Evolutionary conservation across 2,329 filamentous ascomycete species (phyloP).

Genomic region (Paraconiothyrium sp.): DNA sequence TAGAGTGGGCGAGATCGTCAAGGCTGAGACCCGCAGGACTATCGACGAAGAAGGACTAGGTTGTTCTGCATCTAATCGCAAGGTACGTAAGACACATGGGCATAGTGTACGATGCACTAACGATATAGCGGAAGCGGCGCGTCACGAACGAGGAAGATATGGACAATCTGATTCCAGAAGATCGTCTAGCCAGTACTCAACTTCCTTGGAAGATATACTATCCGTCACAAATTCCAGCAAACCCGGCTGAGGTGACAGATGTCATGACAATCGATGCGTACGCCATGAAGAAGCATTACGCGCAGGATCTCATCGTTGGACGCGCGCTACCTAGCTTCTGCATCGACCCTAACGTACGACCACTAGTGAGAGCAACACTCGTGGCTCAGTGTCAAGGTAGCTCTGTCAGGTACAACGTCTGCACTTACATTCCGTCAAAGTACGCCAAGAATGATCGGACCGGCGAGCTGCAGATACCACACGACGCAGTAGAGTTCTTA

Average conservation of each 20-base stretch:
- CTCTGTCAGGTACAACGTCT: neutral
- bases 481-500: neutral
- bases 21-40: neutral
- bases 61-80: neutral
- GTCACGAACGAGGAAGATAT: neutral
- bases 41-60: neutral
- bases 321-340: neutral
- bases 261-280: constrained; percentile 7
- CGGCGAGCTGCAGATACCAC: constrained; percentile 5
- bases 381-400: neutral
- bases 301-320: constrained; percentile 3
- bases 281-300: neutral
- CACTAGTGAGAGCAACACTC: constrained; percentile 5
- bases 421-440: neutral
- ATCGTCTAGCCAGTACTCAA: neutral
- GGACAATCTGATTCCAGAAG: neutral
- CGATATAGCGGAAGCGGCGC: neutral
- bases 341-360: neutral
- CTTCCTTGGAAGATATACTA: constrained; percentile 1
- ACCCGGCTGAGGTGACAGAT: neutral
- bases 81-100: neutral
- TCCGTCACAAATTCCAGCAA: neutral
- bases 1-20: neutral
- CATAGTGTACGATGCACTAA: neutral
- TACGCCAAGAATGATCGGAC: neutral